These are phyloP conservation scores for Puccinia novopanici DNA, from an alignment of 1,284 basidiomycete species.

Conservation along the genomic window DNA sequence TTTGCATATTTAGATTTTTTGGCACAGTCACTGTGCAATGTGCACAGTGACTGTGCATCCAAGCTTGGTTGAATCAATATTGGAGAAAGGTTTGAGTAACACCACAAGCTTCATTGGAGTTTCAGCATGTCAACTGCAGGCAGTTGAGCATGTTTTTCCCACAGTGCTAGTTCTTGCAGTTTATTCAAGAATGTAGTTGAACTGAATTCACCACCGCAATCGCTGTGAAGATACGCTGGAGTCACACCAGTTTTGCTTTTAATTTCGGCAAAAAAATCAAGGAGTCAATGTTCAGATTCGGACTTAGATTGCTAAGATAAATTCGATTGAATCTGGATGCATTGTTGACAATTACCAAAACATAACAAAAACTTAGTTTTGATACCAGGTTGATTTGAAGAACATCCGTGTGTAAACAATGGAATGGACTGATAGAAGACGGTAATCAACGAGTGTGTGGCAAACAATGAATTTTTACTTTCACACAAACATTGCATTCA, in stretches of 20 bases:
- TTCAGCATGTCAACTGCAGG: too few species aligned
- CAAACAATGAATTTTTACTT: not conserved
- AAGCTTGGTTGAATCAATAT: too few species aligned
- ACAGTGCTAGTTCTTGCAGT: too few species aligned
- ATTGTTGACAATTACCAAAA: conserved; percentile 22
- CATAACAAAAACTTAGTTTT: not conserved
- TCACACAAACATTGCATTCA: not conserved
- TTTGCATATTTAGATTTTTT: too few species aligned
- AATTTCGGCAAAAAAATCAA: not conserved
- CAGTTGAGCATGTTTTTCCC: too few species aligned
- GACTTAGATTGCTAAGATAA: not conserved
- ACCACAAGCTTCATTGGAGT: too few species aligned
- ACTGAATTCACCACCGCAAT: too few species aligned
- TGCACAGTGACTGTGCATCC: too few species aligned
- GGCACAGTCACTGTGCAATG: too few species aligned
- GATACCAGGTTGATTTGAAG: not conserved
- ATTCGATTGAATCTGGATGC: conserved; percentile 8
- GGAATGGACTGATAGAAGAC: not conserved
- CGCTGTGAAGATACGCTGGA: too few species aligned
- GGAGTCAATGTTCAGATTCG: not conserved
- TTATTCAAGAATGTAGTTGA: too few species aligned
- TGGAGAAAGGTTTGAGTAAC: too few species aligned
- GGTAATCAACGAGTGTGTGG: not conserved
- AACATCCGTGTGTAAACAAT: not conserved
- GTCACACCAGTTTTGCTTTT: not conserved